Percentiles rank a stretch among this genome's conserved stretches.
phyloP scores from a whole-genome alignment of 2,329 filamentous ascomycete genomes.

The Blastomyces percursus region DNA sequence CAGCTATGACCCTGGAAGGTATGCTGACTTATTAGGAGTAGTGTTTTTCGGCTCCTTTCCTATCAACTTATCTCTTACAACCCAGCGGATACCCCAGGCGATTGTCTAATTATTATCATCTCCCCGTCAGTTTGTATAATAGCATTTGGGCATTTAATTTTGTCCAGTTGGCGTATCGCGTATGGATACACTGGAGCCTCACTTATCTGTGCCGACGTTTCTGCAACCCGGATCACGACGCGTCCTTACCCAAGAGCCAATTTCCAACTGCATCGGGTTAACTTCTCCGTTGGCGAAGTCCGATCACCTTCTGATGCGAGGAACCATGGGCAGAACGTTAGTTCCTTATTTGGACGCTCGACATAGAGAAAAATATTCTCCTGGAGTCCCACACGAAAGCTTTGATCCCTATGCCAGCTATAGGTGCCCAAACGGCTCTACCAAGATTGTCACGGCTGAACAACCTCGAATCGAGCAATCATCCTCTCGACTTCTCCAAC shows the following conservation, averaged over 20 bases:
- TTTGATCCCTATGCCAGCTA: not conserved
- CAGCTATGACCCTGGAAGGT: not conserved
- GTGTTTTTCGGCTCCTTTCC: not conserved
- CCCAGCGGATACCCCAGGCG: not conserved
- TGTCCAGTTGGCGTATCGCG: not conserved
- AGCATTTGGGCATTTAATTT: not conserved
- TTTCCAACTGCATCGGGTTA: not conserved
- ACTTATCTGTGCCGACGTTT: not conserved
- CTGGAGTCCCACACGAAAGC: not conserved
- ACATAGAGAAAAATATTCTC: not conserved
- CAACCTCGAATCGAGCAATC: not conserved
- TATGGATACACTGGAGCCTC: not conserved
- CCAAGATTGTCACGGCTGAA: not conserved
- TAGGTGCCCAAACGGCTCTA: not conserved
- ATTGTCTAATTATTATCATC: not conserved
- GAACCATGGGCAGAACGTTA: not conserved
- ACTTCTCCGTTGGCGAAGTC: not conserved
- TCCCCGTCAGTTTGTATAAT: not conserved
- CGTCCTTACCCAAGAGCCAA: not conserved
- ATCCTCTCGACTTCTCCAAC: not conserved
- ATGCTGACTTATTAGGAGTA: not conserved
- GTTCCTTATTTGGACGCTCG: not conserved
- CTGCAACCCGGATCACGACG: not conserved
- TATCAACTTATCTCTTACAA: not conserved
- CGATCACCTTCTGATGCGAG: not conserved